phyloP scores from a whole-genome alignment of 805 yeast species.

The Lipomyces sp. region DNA sequence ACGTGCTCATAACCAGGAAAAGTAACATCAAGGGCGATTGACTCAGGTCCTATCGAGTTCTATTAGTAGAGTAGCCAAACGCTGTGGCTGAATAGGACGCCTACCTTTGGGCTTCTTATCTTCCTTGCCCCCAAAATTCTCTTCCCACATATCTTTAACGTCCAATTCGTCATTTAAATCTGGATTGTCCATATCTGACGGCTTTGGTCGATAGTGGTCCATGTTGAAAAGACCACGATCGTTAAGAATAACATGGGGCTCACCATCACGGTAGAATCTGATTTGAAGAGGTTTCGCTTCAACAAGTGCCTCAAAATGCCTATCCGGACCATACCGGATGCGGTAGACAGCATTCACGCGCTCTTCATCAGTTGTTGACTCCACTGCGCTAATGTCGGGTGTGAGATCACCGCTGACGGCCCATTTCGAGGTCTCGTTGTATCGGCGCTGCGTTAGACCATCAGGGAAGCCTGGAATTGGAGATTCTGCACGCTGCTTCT shows the following conservation, averaged over 20 bases:
- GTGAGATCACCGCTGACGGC: conserved; percentile 50
- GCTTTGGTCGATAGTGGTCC: conserved; percentile 74
- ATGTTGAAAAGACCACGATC: conserved; percentile 71
- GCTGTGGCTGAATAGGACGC: no score
- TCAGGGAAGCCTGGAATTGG: conserved; percentile 40
- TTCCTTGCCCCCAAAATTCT: conserved; percentile 66
- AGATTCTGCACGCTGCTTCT: conserved; percentile 51
- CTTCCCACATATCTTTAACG: conserved; percentile 68
- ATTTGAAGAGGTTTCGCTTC: conserved; percentile 57
- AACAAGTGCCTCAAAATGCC: conserved; percentile 52
- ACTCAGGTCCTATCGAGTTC: conserved; percentile 64
- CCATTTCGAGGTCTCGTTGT: conserved; percentile 63
- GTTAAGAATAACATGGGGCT: conserved; percentile 62
- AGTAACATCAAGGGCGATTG: conserved; percentile 77
- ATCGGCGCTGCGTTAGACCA: conserved; percentile 56
- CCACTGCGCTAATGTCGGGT: conserved; percentile 31
- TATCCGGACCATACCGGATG: conserved; percentile 48
- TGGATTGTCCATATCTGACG: conserved; percentile 47
- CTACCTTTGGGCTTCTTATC: conserved; percentile 75
- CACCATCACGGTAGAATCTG: conserved; percentile 53
- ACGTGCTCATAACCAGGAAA: conserved; percentile 66
- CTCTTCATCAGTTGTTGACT: conserved; percentile 21
- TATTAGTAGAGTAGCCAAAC: background rate
- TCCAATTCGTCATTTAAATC: conserved; percentile 58
- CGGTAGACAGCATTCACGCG: conserved; percentile 15